These are phyloP conservation scores for Gracilariopsis chorda DNA, from an alignment of 23 red algal genomes.

Conservation along the genomic window DNA sequence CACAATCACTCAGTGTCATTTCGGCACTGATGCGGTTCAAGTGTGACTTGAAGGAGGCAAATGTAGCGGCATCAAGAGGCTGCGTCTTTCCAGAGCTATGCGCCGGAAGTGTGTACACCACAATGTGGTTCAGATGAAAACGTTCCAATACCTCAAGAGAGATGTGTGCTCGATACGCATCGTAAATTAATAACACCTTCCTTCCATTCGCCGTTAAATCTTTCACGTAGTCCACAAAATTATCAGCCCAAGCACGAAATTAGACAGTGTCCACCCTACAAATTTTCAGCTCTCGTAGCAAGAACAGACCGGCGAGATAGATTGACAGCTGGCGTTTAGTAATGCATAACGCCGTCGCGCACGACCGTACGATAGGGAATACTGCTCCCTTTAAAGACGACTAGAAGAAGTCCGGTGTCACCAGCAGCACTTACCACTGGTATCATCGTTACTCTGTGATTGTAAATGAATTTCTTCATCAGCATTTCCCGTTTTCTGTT, in stretches of 20 bases:
- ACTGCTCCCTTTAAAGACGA: slow-evolving; percentile 21
- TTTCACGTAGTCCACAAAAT: not conserved
- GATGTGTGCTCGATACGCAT: slow-evolving; percentile 33
- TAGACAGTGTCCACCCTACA: not conserved
- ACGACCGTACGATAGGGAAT: not conserved
- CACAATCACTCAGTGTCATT: no score
- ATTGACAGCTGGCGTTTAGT: not conserved
- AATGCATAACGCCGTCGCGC: not conserved
- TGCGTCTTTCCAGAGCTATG: slow-evolving; percentile 26
- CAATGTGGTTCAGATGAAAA: not conserved
- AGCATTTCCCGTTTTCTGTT: not conserved
- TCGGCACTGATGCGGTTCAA: no score
- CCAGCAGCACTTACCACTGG: not conserved
- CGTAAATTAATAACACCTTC: slow-evolving; percentile 15
- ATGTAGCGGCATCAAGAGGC: no score
- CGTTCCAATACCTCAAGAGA: not conserved
- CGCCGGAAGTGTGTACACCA: slow-evolving; percentile 15
- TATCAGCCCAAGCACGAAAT: slow-evolving; percentile 6
- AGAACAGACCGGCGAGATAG: not conserved
- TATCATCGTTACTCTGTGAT: not conserved
- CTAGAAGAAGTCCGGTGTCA: not conserved
- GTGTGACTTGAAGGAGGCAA: no score
- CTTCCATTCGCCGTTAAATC: not conserved
- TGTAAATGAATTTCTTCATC: not conserved
- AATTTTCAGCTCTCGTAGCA: not conserved